Evolutionary conservation across 2,329 filamentous ascomycete genomes (phyloP).

Genomic region (Trichoderma semiorbis): DNA sequence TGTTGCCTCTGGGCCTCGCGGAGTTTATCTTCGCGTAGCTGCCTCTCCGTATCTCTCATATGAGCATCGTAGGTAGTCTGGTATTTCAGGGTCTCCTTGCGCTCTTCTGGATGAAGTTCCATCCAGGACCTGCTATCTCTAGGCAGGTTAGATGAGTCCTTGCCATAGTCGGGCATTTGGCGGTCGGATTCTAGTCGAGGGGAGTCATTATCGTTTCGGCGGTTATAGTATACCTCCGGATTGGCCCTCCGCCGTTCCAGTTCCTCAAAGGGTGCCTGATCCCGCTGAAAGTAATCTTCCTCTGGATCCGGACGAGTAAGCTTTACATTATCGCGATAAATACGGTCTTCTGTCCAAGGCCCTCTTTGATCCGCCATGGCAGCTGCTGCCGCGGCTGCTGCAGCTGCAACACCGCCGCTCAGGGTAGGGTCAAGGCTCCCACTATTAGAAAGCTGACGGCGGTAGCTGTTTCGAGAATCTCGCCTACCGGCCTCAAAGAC

Average conservation of each 20-base stretch:
- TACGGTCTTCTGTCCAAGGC: constrained; percentile 22
- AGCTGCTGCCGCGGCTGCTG: constrained; percentile 46
- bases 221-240: constrained; percentile 3
- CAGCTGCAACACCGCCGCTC: constrained; percentile 43
- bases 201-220: neutral
- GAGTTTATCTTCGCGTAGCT: neutral
- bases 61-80: constrained; percentile 27
- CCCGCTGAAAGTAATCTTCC: neutral
- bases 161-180: constrained; percentile 5
- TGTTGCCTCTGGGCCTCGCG: constrained; percentile 28
- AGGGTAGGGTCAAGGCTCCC: constrained; percentile 32
- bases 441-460: constrained; percentile 35
- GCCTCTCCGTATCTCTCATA: neutral
- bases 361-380: constrained; percentile 27
- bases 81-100: constrained; percentile 25
- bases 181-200: neutral
- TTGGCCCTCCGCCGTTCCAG: constrained; percentile 9
- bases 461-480: constrained; percentile 31
- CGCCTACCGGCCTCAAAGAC: constrained; percentile 55
- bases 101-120: constrained; percentile 30
- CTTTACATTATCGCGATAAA: constrained; percentile 23
- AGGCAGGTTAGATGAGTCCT: neutral
- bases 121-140: constrained; percentile 29
- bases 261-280: constrained; percentile 16
- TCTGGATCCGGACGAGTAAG: constrained; percentile 15